Evolutionary conservation across 148 eudicot species (phyloP).

Genomic region (Rhododendron simsii): DNA sequence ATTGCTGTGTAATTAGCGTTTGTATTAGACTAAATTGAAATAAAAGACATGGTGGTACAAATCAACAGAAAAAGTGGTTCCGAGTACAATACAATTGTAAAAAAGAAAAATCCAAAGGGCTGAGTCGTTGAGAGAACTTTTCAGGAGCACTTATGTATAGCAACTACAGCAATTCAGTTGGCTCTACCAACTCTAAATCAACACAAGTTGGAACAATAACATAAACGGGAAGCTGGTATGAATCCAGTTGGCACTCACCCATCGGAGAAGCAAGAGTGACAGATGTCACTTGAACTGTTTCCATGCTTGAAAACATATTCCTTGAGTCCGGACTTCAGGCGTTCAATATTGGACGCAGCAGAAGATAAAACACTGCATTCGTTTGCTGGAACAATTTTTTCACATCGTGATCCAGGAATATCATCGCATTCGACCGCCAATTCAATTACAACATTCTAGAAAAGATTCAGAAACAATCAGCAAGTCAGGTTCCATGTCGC

Average conservation of each 20-base stretch:
- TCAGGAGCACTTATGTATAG: not conserved
- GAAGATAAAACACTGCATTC: slow-evolving; percentile 30
- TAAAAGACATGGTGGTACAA: not conserved
- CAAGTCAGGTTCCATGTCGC: slow-evolving; percentile 15
- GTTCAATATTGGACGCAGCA: slow-evolving; percentile 37
- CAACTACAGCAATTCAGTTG: slow-evolving; percentile 5
- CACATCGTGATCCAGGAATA: slow-evolving; percentile 30
- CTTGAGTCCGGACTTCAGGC: slow-evolving; percentile 57
- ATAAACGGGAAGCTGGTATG: not conserved
- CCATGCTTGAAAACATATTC: slow-evolving; percentile 70
- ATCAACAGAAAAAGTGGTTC: not conserved
- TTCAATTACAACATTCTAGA: slow-evolving; percentile 72
- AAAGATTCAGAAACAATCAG: slow-evolving; percentile 15
- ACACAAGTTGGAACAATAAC: not conserved
- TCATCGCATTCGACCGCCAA: slow-evolving; percentile 44
- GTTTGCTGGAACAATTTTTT: slow-evolving; percentile 35
- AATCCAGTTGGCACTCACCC: slow-evolving; percentile 41
- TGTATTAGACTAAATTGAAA: not conserved
- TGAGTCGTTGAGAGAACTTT: not conserved
- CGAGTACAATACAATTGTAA: not conserved
- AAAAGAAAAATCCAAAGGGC: not conserved
- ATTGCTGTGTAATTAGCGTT: not conserved
- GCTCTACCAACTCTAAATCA: not conserved
- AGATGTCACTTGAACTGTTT: slow-evolving; percentile 32
- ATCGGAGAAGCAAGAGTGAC: slow-evolving; percentile 53